A percentile compares a stretch with the other conserved stretches of the same genome.
Conservation (phyloP, 75 land plant species). For the Cupressus sempervirens region DNA sequence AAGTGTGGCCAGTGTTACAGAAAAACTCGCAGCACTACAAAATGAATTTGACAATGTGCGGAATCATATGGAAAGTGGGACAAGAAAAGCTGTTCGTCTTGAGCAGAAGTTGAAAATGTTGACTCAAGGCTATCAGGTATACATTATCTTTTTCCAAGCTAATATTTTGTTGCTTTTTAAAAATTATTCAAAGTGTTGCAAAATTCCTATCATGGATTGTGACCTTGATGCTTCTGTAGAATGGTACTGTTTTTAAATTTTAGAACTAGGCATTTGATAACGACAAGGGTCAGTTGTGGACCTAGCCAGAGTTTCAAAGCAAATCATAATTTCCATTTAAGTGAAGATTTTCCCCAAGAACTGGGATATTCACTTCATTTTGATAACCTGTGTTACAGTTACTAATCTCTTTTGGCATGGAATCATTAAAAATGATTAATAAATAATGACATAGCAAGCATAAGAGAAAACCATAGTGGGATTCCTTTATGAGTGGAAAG, state of each 20-base stretch:
- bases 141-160: background rate
- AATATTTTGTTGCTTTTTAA: background rate
- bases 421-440: background rate
- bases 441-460: too few species aligned
- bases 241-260: too few species aligned
- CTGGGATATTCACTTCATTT: too few species aligned
- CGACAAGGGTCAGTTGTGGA: background rate
- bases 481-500: too few species aligned
- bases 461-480: too few species aligned
- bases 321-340: too few species aligned
- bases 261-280: background rate
- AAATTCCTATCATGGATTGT: background rate
- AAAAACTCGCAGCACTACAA: constrained; percentile 71
- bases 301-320: background rate
- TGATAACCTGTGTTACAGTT: background rate
- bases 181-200: too few species aligned
- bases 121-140: constrained; percentile 89
- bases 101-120: constrained; percentile 84
- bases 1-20: constrained; percentile 75
- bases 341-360: background rate
- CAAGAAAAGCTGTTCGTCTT: constrained; percentile 56
- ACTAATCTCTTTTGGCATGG: background rate
- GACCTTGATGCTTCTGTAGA: background rate
- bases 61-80: constrained; percentile 81
- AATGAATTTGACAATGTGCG: constrained; percentile 80